Base-by-base conservation (phyloP, 352 stramenopile genomes). In the Phytophthora aleatoria region DNA sequence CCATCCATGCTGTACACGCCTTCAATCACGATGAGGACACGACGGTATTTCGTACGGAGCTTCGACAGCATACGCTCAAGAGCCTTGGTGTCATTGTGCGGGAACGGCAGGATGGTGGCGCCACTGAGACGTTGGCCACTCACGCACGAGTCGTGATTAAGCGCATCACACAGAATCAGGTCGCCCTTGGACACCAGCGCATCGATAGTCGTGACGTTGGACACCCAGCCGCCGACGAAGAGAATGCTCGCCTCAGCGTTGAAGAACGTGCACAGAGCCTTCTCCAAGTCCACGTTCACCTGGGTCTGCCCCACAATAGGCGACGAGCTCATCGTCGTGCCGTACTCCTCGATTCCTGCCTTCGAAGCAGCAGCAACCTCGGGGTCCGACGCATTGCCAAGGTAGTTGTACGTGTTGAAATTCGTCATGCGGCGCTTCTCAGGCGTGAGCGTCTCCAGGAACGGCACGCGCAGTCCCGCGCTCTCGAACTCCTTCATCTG, bases 381-480 rank as follows among this genome's bases (percentile, higher is more conserved):
- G 12, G 63, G 54, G 66, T 92, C 74, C 27, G 76, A 85, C 2
- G 85, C 83, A 47, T 92, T 89, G 16, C 85, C 85, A 13, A 94
- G 73, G 58, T 94, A 94, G 58, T 94, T 94, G 76, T 94, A 94
- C 45, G 85, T 92, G 73, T 92, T 92, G 67, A 91, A 92, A 79
- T 94, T 94, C 27, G 83, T 75, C 79, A 89, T 89, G 43, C 79
- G 73, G 11, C 83, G 76, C 71, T 88, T 91, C 54, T 86, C 82
- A 1, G 79, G 63, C 27, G 83, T 91, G 4, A 94, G 64, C 26
- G 79, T 83, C 45, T 94, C 85, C 41, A 94, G 64, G 49, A 79
- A 94, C 47, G 83, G 83, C 31, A 94, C 79, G 7, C 63, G 63
- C 55, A 94, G 68, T 31, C 86, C 86, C n/a, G 83, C 83, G 36